Base-by-base conservation (phyloP, 371 early-diverging fungal genomes). In the Nematocida parisii region DNA sequence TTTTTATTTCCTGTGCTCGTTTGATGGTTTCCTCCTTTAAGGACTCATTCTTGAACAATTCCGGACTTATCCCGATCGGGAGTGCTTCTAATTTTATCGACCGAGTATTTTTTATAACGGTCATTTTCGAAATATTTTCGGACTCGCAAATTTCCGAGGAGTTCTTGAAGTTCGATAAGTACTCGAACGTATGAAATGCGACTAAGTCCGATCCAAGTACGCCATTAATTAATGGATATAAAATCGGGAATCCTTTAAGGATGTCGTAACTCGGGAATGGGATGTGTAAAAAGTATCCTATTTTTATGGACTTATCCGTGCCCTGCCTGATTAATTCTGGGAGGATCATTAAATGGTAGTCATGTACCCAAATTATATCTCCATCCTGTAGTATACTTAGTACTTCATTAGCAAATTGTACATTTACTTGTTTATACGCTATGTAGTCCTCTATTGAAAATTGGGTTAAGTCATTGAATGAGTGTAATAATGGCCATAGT, bases 51-150 rank as follows among this genome's bases (percentile, higher is more conserved):
- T 89, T 87, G 83, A 97, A 97, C 85, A 94, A 92, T 7, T 90
- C 90, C 2, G 98, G 95, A 82, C 98, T 97, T 71, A 98, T 99
- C 42, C 99, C 99, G 71, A 99, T 98, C 18, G 98, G 97, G 89
- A 97, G 95, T 5, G 95, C 85, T 54, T 83, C 80, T 22, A 86
- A 15, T 44, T 44, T 46, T 0, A 81, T 57, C 15, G 45, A 64
- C 3, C 73, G 1, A 1, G 3, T 39, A 0, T 75, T 70, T 11
- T 66, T 66, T 18, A 70, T n/a, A 27, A 82, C 61, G 15, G 47
- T 39, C 0, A 44, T 39, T 22, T 55, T 27, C 7, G 71, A 70
- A 7, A 54, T 7, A 3, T 7, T 22, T 27, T 94, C 89, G 20
- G 93, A 93, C 50, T 95, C 89, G 64, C 96, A 93, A 54, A 95